Percentiles rank a stretch among this genome's conserved stretches.
Evolutionary conservation across 192 early-diverging fungal genomes (phyloP).

Genomic region (Entophlyctis luteolus): DNA sequence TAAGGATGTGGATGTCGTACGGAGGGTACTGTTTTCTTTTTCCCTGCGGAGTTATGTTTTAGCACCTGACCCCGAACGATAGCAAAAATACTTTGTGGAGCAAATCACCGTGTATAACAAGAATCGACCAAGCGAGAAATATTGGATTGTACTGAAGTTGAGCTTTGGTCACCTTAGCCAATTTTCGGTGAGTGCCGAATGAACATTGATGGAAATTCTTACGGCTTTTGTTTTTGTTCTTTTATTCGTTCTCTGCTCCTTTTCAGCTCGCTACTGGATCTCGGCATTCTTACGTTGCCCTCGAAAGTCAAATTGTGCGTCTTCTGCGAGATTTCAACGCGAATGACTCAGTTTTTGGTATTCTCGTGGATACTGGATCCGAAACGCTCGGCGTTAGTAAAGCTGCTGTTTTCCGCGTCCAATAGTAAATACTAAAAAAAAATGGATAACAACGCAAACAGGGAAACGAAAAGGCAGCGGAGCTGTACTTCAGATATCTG

Average conservation of each 20-base stretch:
- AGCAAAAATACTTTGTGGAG: slow-evolving; percentile 74
- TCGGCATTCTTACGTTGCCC: slow-evolving; percentile 53
- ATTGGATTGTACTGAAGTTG: slow-evolving; percentile 61
- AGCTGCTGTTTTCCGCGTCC: slow-evolving; percentile 19
- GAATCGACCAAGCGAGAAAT: slow-evolving; percentile 62
- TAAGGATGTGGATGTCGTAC: slow-evolving; percentile 58
- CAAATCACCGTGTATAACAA: slow-evolving; percentile 70
- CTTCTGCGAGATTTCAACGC: slow-evolving; percentile 60
- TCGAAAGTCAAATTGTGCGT: slow-evolving; percentile 62
- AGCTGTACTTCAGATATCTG: slow-evolving; percentile 62
- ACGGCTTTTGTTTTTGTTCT: background rate
- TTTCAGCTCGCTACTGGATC: slow-evolving; percentile 62
- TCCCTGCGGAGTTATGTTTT: background rate
- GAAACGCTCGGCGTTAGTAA: slow-evolving; percentile 5
- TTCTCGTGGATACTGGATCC: slow-evolving; percentile 17
- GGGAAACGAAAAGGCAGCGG: slow-evolving; percentile 39
- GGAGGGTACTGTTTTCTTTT: slow-evolving; percentile 44
- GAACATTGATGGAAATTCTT: too few relatives aligned
- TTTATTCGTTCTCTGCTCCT: background rate
- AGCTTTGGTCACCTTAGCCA: slow-evolving; percentile 65
- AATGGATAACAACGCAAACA: slow-evolving; percentile 30
- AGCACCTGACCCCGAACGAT: background rate
- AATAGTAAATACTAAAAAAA: too few relatives aligned
- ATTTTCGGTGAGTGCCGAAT: slow-evolving; percentile 58
- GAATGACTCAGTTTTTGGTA: slow-evolving; percentile 25